A percentile compares a stretch with the other conserved stretches of the same genome.
Evolutionary conservation across 192 early-diverging fungal species (phyloP).

Genomic region (Kappamyces sp.): DNA sequence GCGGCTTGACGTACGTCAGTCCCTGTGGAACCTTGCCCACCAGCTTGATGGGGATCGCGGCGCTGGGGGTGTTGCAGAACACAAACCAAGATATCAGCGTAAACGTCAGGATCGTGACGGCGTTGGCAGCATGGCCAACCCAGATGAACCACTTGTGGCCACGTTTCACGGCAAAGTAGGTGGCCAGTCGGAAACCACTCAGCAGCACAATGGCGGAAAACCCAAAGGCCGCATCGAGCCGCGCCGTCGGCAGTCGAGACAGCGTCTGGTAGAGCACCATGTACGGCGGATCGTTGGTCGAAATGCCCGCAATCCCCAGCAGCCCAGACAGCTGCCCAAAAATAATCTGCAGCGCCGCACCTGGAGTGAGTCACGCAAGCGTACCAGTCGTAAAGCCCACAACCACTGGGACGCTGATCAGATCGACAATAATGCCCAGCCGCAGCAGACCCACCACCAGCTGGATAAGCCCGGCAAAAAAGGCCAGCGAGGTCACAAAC

Average conservation of each 20-base stretch:
- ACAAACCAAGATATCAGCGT: conserved; percentile 65
- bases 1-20: conserved; percentile 49
- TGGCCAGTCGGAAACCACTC: neutral
- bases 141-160: conserved; percentile 51
- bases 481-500: conserved; percentile 56
- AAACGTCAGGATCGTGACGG: conserved; percentile 68
- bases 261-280: conserved; percentile 70
- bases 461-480: conserved; percentile 69
- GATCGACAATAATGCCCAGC: conserved; percentile 81
- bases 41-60: conserved; percentile 18
- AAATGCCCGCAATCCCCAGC: conserved; percentile 69
- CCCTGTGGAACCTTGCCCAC: conserved; percentile 72
- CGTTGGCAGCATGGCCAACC: conserved; percentile 65
- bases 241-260: conserved; percentile 24
- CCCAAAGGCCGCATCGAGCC: conserved; percentile 60
- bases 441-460: conserved; percentile 72
- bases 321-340: conserved; percentile 75
- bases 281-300: conserved; percentile 67
- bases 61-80: conserved; percentile 37
- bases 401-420: conserved; percentile 76
- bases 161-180: neutral
- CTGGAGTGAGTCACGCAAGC: no score
- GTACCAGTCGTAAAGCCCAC: no score
- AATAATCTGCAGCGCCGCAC: conserved; percentile 74
- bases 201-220: conserved; percentile 32